A percentile compares a stretch with the other conserved stretches of the same genome.
Conservation (phyloP, 2,329 filamentous ascomycete species). For the Colletotrichum cordylinicola region DNA sequence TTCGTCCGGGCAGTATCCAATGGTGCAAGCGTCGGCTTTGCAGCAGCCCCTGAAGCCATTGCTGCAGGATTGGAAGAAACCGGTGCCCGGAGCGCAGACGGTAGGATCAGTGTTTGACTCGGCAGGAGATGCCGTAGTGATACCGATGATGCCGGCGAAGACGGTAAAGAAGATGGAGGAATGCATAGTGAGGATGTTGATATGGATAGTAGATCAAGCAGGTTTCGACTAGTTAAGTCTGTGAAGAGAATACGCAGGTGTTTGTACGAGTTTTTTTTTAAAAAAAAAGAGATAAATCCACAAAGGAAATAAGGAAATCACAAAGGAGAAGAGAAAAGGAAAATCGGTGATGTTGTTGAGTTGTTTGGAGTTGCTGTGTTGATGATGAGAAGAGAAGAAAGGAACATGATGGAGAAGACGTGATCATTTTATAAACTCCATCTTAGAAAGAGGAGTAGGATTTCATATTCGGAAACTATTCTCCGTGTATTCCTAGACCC, state of each 20-base stretch:
- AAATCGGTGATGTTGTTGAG: not conserved
- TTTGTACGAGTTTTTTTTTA: not conserved
- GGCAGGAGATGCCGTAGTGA: not conserved
- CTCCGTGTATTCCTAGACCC: not conserved
- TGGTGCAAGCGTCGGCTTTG: constrained; percentile 4
- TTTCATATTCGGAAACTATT: not conserved
- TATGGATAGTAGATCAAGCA: not conserved
- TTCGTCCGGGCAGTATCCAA: not conserved
- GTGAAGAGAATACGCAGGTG: not conserved
- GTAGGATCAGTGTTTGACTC: not conserved
- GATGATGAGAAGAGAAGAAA: not conserved
- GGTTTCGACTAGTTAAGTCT: not conserved
- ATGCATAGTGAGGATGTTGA: constrained; percentile 5
- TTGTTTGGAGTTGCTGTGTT: not conserved
- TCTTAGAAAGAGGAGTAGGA: not conserved
- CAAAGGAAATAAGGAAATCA: constrained; percentile 18
- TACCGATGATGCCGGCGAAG: not conserved
- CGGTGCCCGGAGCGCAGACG: constrained; percentile 9
- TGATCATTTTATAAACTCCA: not conserved
- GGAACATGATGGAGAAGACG: not conserved
- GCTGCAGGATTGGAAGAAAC: constrained; percentile 17
- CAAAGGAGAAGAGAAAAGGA: not conserved
- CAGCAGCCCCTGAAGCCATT: constrained; percentile 21
- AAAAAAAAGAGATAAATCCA: constrained; percentile 5
- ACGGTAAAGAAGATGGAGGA: constrained; percentile 2